phyloP scores from a whole-genome alignment of 176 grass and related monocot genomes.

The Pontederia paniculata region DNA sequence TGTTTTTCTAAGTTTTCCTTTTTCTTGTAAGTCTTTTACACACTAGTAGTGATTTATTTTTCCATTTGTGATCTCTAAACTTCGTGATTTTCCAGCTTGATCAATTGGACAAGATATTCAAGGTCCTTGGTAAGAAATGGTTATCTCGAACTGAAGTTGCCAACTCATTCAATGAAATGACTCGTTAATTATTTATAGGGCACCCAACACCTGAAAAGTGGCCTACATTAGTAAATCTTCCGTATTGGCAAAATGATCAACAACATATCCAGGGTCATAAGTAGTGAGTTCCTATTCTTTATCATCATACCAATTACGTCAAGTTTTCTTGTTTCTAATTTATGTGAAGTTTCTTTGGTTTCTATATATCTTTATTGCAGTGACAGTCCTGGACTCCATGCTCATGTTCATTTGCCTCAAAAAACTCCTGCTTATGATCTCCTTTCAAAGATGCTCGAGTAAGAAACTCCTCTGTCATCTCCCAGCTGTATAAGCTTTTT shows the following conservation, averaged over 20 bases:
- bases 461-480: slow-evolving; percentile 21
- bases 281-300: slow-evolving; percentile 53
- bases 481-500: no score
- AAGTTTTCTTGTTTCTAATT: slow-evolving; percentile 1
- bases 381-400: slow-evolving; percentile 84
- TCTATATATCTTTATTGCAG: slow-evolving; percentile 36
- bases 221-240: slow-evolving; percentile 93
- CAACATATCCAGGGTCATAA: slow-evolving; percentile 85
- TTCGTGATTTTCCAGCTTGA: slow-evolving; percentile 60
- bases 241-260: slow-evolving; percentile 73
- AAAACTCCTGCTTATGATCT: slow-evolving; percentile 89
- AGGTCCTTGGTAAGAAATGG: slow-evolving; percentile 72
- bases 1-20: not conserved
- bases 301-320: not conserved
- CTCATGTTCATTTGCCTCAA: slow-evolving; percentile 60
- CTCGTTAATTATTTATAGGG: slow-evolving; percentile 31
- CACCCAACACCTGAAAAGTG: slow-evolving; percentile 96
- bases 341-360: slow-evolving; percentile 9
- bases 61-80: slow-evolving; percentile 29
- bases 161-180: slow-evolving; percentile 4
- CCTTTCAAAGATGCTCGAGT: slow-evolving; percentile 98
- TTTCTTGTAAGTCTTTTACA: not conserved
- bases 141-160: slow-evolving; percentile 13
- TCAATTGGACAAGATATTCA: slow-evolving; percentile 99
- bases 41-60: slow-evolving; percentile 11